These are phyloP conservation scores for Podaxis sp. DNA, from an alignment of 768 basidiomycete genomes.

Conservation along the genomic window DNA sequence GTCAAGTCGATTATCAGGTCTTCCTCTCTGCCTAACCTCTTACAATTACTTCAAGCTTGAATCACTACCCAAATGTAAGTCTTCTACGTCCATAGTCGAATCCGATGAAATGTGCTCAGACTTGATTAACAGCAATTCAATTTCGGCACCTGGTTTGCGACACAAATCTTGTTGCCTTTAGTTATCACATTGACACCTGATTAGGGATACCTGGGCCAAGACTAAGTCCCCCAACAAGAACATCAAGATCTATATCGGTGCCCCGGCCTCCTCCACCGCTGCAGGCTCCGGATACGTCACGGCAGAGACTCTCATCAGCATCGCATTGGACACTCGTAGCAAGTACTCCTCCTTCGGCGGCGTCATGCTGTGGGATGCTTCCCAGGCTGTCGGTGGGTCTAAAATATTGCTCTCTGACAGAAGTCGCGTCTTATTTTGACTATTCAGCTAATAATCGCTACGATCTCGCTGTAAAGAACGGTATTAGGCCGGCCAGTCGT, in stretches of 20 bases:
- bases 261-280: slow-evolving; percentile 44
- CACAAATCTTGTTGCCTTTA: neutral
- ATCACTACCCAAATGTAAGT: slow-evolving; percentile 37
- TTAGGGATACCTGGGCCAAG: slow-evolving; percentile 54
- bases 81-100: neutral
- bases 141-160: slow-evolving; percentile 38
- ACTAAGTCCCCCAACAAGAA: slow-evolving; percentile 45
- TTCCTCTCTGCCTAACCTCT: neutral
- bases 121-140: slow-evolving; percentile 34
- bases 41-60: slow-evolving; percentile 21
- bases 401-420: neutral
- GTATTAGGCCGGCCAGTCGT: slow-evolving; percentile 22
- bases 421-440: neutral
- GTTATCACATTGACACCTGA: neutral
- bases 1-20: neutral
- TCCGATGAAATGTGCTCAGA: neutral
- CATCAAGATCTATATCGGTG: slow-evolving; percentile 54
- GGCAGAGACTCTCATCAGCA: slow-evolving; percentile 33
- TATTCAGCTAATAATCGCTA: slow-evolving; percentile 33
- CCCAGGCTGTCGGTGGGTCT: slow-evolving; percentile 31
- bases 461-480: slow-evolving; percentile 37
- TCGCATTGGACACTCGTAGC: slow-evolving; percentile 34
- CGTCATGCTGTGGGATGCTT: slow-evolving; percentile 38
- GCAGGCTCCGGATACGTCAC: slow-evolving; percentile 50
- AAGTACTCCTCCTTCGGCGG: slow-evolving; percentile 54